Conservation (phyloP, 1,284 basidiomycete species). For the Porphyrellus sp. region DNA sequence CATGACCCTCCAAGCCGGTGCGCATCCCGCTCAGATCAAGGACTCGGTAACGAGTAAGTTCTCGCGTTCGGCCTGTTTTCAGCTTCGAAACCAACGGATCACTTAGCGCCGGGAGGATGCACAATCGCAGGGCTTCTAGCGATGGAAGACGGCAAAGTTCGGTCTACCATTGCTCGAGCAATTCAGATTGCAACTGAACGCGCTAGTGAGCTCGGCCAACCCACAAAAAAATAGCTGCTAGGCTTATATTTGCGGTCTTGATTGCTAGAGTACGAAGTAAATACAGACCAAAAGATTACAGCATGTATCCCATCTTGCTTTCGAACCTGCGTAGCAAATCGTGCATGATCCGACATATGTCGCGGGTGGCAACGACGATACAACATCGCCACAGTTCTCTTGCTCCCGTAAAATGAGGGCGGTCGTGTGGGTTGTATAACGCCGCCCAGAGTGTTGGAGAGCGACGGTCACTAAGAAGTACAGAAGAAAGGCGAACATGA, state of each 20-base stretch:
- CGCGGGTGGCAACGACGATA: constrained; percentile 30
- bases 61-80: background rate
- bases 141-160: constrained; percentile 91
- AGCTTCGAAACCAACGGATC: background rate
- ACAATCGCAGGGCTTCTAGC: constrained; percentile 96
- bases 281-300: background rate
- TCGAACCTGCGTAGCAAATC: constrained; percentile 19
- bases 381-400: constrained; percentile 37
- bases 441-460: constrained; percentile 88
- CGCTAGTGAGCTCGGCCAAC: constrained; percentile 76
- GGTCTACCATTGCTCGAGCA: constrained; percentile 93
- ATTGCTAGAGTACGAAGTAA: background rate
- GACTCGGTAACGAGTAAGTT: constrained; percentile 93
- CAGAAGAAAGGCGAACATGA: background rate
- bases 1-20: constrained; percentile 86
- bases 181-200: constrained; percentile 93
- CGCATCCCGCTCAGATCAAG: constrained; percentile 95
- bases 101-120: constrained; percentile 91
- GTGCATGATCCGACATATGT: constrained; percentile 29
- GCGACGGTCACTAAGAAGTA: constrained; percentile 34
- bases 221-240: constrained; percentile 39
- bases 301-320: constrained; percentile 37
- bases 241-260: background rate
- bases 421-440: constrained; percentile 60
- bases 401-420: constrained; percentile 89